Evolutionary conservation across 148 eudicot genomes (phyloP), one percentile per base, ranked within the genome.

Genomic region (Polygonum maritimum): DNA sequence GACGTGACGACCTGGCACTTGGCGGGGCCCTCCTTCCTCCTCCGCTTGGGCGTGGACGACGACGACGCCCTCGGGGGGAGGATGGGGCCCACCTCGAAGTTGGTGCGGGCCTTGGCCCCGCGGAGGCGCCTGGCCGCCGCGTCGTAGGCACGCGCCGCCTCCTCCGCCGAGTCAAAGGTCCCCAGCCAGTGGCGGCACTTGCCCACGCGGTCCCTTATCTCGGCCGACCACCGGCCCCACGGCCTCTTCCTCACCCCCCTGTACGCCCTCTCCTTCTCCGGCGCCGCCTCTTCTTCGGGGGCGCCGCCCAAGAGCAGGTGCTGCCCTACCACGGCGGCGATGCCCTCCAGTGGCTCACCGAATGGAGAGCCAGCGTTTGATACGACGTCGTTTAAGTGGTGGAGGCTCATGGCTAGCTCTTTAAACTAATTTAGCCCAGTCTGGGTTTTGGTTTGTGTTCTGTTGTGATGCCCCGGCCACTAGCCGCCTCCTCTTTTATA

Each of bases 201-300:
- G 36, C 98, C 98, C 1, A 93, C 85, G 0, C 94, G 78, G 86
- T 93, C 98, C 2, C 98, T 81, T 69, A 93, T 93, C 89, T 93
- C 98, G 38, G 98, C 94, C 74, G 98, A 93, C 86, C 85, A 93
- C 80, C 98, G 73, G 31, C 96, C 98, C 98, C 98, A 93, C 16
- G 98, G 96, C 89, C 98, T 60, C 77, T 82, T 88, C 48, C 98
- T 80, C 48, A 93, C 98, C 2, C 98, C 98, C 75, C 98, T 84
- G 73, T 89, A 93, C 47, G 74, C 82, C 73, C 65, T 91, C 84
- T 80, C 82, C 73, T 57, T 91, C 84, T 80, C 76, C 63, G 41
- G 77, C 40, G 85, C 73, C 48, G 14, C 74, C 48, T 22, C 31
- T 26, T 26, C 31, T 26, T 26, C 31, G 0, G 31, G 31, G 31